A percentile compares a stretch with the other conserved stretches of the same genome.
Conservation (phyloP, 345 rosid species). For the Litchi chinensis region DNA sequence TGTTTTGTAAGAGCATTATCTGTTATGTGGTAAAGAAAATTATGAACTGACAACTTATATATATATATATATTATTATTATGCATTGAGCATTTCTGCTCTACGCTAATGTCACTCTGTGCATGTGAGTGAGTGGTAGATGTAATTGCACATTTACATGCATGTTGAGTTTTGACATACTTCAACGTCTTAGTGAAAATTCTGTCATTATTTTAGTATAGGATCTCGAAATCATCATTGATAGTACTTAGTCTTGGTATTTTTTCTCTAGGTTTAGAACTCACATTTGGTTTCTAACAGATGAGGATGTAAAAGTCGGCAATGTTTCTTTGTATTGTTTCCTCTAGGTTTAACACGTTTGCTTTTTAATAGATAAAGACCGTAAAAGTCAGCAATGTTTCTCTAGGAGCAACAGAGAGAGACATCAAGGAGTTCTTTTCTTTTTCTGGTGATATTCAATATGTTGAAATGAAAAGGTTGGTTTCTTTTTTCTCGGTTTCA, state of each 20-base stretch:
- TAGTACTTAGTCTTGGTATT: not conserved
- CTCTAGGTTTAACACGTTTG: not conserved
- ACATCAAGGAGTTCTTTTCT: constrained; percentile 80
- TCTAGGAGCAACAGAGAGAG: constrained; percentile 65
- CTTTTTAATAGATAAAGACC: constrained; percentile 45
- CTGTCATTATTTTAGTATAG: not conserved
- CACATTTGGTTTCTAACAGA: constrained; percentile 36
- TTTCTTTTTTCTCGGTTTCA: constrained; percentile 9
- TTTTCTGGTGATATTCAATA: constrained; percentile 77
- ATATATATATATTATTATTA: not conserved
- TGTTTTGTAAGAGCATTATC: not conserved
- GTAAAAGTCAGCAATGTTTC: constrained; percentile 75
- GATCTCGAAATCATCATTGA: not conserved
- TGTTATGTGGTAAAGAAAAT: not conserved
- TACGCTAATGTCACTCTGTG: not conserved
- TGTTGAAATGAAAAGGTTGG: constrained; percentile 71
- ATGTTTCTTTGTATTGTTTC: constrained; percentile 41
- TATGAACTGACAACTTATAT: not conserved
- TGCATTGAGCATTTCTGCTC: not conserved
- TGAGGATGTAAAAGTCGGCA: constrained; percentile 61
- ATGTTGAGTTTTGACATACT: not conserved
- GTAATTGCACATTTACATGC: not conserved
- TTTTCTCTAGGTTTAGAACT: not conserved
- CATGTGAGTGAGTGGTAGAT: not conserved
- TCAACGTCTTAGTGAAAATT: not conserved